Evolutionary conservation across 352 stramenopile genomes (phyloP), one percentile per base, ranked within the genome.

Genomic region (Phytopythium litorale): DNA sequence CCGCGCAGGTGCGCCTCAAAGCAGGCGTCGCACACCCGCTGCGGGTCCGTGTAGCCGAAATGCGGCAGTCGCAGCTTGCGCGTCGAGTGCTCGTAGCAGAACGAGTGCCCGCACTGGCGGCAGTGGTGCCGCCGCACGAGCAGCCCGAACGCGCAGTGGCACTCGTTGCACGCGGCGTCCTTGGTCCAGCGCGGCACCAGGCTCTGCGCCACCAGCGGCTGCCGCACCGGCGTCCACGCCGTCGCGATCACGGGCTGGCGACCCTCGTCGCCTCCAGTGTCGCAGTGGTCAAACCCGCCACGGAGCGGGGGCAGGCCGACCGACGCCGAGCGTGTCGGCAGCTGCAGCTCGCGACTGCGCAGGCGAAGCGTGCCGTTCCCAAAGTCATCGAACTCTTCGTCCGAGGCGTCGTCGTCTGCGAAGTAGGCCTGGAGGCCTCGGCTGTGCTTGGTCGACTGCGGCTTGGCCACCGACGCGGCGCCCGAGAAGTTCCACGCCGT

Each of bases 71-170:
- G 67, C 60, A 93, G 56, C 60, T 85, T 84, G 13, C 84, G 72
- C 25, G 80, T 90, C 64, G 84, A 93, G 73, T 94, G 85, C 60
- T 93, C 84, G 50, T 79, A 92, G 72, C 87, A 96, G 59, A 93
- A 96, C 64, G 84, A 92, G 60, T 91, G 76, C 38, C 84, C 84
- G 61, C 87, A 96, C 65, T 77, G 79, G 42, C 87, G 87, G 59
- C 87, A 96, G 66, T 96, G 85, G 67, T 96, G 87, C 30, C 87
- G 87, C 40, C 86, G 79, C 51, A 72, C 75, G 19, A 95, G 70
- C 46, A 92, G 65, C 35, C 72, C 77, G 53, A 95, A 95, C 30
- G 76, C 73, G 67, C 83, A 91, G 37, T 79, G 48, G 64, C 86
- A 95, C 55, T 88, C 82, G 23, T 76, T 76, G 70, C 86, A 95